These are phyloP conservation scores for Casuarina cunninghamiana DNA, from an alignment of 306 rosid genomes.

Conservation along the genomic window DNA sequence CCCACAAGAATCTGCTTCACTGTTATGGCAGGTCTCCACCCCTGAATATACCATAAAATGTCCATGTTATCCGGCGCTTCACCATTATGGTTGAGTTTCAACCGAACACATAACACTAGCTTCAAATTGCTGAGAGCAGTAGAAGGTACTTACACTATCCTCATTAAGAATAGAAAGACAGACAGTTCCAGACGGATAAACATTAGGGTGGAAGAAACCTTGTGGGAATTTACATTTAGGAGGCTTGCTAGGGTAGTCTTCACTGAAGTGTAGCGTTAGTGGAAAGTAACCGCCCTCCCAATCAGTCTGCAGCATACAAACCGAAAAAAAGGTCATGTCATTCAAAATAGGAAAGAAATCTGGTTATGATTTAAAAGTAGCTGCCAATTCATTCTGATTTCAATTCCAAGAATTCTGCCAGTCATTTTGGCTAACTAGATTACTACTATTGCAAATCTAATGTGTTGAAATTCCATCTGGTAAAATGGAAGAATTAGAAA, in stretches of 20 bases:
- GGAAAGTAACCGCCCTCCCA: conserved; percentile 98
- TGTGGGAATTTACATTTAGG: conserved; percentile 93
- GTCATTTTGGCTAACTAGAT: neutral
- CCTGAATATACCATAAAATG: conserved; percentile 42
- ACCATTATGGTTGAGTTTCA: conserved; percentile 95
- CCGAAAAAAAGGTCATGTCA: neutral
- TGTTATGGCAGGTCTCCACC: conserved; percentile 99
- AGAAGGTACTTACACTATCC: conserved; percentile 72
- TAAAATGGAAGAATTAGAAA: too few species aligned
- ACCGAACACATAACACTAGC: conserved; percentile 45
- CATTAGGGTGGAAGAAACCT: conserved; percentile 97
- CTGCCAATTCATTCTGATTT: neutral
- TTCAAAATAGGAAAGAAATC: conserved; percentile 4
- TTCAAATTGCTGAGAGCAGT: neutral
- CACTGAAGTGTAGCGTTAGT: conserved; percentile 90
- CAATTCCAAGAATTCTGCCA: neutral
- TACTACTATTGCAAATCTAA: too few species aligned
- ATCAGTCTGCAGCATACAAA: conserved; percentile 71
- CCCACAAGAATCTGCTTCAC: conserved; percentile 97
- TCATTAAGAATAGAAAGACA: conserved; percentile 95
- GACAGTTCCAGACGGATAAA: conserved; percentile 97
- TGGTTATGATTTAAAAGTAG: neutral
- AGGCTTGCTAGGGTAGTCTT: conserved; percentile 98
- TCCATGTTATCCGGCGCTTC: conserved; percentile 33
- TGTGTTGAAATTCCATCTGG: too few species aligned